phyloP scores from a whole-genome alignment of 2,329 filamentous ascomycete genomes.

The Helminthosporium solani region DNA sequence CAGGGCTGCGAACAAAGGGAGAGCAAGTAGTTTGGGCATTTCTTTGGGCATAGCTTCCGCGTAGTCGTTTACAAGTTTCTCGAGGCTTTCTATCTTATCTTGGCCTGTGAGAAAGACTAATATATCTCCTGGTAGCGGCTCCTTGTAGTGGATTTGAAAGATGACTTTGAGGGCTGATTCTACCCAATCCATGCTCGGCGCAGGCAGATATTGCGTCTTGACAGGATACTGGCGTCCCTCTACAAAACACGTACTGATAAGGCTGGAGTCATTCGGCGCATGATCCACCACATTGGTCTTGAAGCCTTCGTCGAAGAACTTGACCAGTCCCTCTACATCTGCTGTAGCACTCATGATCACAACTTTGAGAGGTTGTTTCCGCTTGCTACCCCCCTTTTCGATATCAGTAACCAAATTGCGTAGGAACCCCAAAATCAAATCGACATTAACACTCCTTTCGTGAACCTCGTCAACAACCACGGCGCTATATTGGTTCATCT shows the following conservation, averaged over 20 bases:
- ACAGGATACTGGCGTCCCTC: slow-evolving; percentile 88
- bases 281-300: slow-evolving; percentile 5
- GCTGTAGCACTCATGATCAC: slow-evolving; percentile 97
- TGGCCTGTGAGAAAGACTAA: slow-evolving; percentile 90
- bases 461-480: slow-evolving; percentile 96
- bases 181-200: slow-evolving; percentile 76
- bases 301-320: slow-evolving; percentile 64
- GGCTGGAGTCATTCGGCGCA: slow-evolving; percentile 1
- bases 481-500: slow-evolving; percentile 81
- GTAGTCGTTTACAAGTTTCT: slow-evolving; percentile 79
- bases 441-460: slow-evolving; percentile 91
- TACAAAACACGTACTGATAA: slow-evolving; percentile 62
- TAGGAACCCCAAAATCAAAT: slow-evolving; percentile 84
- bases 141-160: slow-evolving; percentile 81
- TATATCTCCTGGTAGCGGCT: slow-evolving; percentile 91
- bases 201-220: slow-evolving; percentile 70
- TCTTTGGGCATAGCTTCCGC: slow-evolving; percentile 69
- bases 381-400: slow-evolving; percentile 64
- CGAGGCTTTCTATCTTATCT: slow-evolving; percentile 83
- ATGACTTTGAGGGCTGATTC: slow-evolving; percentile 79
- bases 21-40: slow-evolving; percentile 69
- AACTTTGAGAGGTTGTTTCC: slow-evolving; percentile 68
- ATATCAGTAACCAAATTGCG: slow-evolving; percentile 69
- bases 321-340: slow-evolving; percentile 74
- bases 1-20: slow-evolving; percentile 87